Percentiles rank a stretch among this genome's conserved stretches.
Evolutionary conservation across 805 yeast genomes (phyloP).

Genomic region (Yamadazyma tumulicola): DNA sequence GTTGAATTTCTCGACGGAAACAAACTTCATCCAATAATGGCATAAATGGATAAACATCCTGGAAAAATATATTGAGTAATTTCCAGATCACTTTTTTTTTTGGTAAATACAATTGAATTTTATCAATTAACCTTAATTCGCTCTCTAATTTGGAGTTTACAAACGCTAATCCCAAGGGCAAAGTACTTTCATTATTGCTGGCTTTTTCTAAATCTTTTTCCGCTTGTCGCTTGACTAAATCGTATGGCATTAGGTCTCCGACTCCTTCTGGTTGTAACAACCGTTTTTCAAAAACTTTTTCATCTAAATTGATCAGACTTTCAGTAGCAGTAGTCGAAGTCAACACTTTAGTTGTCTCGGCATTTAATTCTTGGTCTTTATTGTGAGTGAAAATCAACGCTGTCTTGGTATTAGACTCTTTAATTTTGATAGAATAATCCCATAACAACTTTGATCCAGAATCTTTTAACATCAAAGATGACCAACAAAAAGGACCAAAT

Average conservation of each 20-base stretch:
- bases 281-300: conserved; percentile 26
- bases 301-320: conserved; percentile 13
- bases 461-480: conserved; percentile 34
- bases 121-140: conserved; percentile 27
- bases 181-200: conserved; percentile 14
- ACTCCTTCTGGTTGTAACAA: conserved; percentile 33
- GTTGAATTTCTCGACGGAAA: conserved; percentile 26
- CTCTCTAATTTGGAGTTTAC: conserved; percentile 28
- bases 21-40: conserved; percentile 42
- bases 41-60: conserved; percentile 43
- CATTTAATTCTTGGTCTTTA: conserved; percentile 16
- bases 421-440: conserved; percentile 23
- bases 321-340: conserved; percentile 9
- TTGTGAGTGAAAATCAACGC: conserved; percentile 21
- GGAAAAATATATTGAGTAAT: conserved; percentile 40
- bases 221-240: conserved; percentile 16
- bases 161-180: conserved; percentile 31
- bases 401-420: conserved; percentile 17
- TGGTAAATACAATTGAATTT: conserved; percentile 39
- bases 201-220: conserved; percentile 13
- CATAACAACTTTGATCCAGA: conserved; percentile 29
- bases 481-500: conserved; percentile 40
- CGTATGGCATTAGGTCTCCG: conserved; percentile 30
- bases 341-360: conserved; percentile 21
- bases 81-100: conserved; percentile 35